Evolutionary conservation across 2,329 filamentous ascomycete genomes (phyloP).

Genomic region (Verticillium nubilum): DNA sequence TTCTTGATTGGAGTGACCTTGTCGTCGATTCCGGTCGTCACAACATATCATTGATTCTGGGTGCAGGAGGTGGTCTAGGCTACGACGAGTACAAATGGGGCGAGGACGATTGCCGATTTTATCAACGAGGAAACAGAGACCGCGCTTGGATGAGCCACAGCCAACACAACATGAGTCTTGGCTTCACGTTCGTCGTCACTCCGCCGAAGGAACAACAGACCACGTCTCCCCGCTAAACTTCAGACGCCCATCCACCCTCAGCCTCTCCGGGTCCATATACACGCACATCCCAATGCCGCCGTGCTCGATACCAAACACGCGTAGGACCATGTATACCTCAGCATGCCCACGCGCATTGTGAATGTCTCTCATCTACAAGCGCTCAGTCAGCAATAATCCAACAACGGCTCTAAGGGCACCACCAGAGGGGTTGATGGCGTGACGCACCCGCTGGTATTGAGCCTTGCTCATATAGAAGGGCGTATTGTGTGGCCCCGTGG

Average conservation of each 20-base stretch:
- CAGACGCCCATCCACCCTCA: not conserved
- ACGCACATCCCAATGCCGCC: not conserved
- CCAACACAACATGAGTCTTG: not conserved
- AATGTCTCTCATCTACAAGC: not conserved
- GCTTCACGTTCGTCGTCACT: not conserved
- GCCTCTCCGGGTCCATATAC: not conserved
- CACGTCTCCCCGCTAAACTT: constrained; percentile 1
- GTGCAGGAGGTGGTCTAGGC: not conserved
- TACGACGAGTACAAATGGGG: too few relatives aligned
- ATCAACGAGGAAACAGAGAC: too few relatives aligned
- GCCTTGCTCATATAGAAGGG: constrained; percentile 41
- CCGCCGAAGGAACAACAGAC: constrained; percentile 1
- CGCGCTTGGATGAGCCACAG: too few relatives aligned
- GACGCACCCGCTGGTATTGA: constrained; percentile 35
- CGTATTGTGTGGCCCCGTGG: constrained; percentile 26
- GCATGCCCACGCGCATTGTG: not conserved
- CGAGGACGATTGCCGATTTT: too few relatives aligned
- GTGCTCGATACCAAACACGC: not conserved
- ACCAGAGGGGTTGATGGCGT: not conserved
- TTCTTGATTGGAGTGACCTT: too few relatives aligned
- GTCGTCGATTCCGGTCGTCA: not conserved
- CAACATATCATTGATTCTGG: not conserved
- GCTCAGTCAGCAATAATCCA: not conserved
- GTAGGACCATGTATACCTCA: not conserved
- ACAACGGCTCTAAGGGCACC: not conserved